Evolutionary conservation across 179 eudicot genomes (phyloP).

Genomic region (Carnegiea gigantea): DNA sequence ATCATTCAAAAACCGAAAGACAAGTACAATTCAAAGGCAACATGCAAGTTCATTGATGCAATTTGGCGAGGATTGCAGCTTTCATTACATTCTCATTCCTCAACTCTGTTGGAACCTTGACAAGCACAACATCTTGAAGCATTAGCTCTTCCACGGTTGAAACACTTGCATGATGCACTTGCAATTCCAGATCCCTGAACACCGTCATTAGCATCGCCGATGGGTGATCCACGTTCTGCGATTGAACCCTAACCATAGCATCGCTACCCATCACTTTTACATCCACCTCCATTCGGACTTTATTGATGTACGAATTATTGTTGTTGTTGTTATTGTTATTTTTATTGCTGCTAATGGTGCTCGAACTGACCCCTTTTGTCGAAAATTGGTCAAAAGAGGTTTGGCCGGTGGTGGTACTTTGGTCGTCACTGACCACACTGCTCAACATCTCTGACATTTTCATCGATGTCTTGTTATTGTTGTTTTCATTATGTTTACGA

Average conservation of each 20-base stretch:
- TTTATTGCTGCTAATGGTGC: neutral
- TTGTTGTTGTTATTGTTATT: neutral
- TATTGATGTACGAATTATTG: neutral
- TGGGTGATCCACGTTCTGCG: slow-evolving; percentile 49
- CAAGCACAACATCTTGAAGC: slow-evolving; percentile 73
- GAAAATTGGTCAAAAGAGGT: neutral
- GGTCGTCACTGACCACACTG: slow-evolving; percentile 24
- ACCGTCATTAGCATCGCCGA: slow-evolving; percentile 63
- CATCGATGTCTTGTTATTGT: neutral
- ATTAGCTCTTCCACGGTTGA: slow-evolving; percentile 55
- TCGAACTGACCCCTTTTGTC: neutral
- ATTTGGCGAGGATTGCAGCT: slow-evolving; percentile 34
- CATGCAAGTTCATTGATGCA: slow-evolving; percentile 15
- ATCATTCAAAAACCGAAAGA: neutral
- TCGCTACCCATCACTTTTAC: slow-evolving; percentile 58
- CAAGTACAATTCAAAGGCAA: neutral
- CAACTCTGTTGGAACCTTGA: slow-evolving; percentile 43
- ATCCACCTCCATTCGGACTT: slow-evolving; percentile 37
- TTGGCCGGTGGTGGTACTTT: slow-evolving; percentile 25
- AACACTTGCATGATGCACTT: slow-evolving; percentile 67
- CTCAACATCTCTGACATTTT: neutral
- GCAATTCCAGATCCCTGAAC: slow-evolving; percentile 51
- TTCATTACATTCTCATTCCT: slow-evolving; percentile 34
- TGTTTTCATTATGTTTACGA: neutral
- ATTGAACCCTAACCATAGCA: slow-evolving; percentile 74